These are phyloP conservation scores for Trichocomaceae sp. DNA, from an alignment of 2,329 filamentous ascomycete species.

Conservation along the genomic window DNA sequence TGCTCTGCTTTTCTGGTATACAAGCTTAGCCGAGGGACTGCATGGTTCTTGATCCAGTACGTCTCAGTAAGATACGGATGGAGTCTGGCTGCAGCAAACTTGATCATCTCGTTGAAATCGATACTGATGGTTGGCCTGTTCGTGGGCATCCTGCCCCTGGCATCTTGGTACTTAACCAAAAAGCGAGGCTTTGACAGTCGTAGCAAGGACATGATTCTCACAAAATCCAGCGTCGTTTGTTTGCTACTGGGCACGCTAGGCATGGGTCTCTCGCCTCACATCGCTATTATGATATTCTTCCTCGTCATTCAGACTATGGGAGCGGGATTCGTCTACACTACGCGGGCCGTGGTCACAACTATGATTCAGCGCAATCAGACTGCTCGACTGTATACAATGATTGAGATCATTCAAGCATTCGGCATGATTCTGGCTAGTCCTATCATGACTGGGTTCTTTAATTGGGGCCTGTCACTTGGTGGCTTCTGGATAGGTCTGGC, in stretches of 20 bases:
- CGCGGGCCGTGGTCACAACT: slow-evolving; percentile 43
- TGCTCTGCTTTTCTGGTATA: slow-evolving; percentile 44
- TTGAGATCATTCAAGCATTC: slow-evolving; percentile 44
- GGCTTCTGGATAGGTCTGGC: slow-evolving; percentile 45
- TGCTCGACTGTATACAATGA: slow-evolving; percentile 44
- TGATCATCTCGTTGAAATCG: slow-evolving; percentile 43
- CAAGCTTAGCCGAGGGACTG: slow-evolving; percentile 42
- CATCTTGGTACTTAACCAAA: slow-evolving; percentile 34
- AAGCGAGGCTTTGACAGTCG: slow-evolving; percentile 31
- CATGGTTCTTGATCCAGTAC: slow-evolving; percentile 46
- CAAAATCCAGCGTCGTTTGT: slow-evolving; percentile 40
- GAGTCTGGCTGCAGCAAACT: slow-evolving; percentile 39
- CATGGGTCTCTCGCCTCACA: slow-evolving; percentile 41
- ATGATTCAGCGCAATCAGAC: slow-evolving; percentile 44
- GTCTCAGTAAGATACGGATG: slow-evolving; percentile 47
- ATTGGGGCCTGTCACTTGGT: slow-evolving; percentile 42
- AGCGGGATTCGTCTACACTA: slow-evolving; percentile 42
- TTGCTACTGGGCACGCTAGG: slow-evolving; percentile 41
- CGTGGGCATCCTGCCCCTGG: slow-evolving; percentile 39
- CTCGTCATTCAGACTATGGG: slow-evolving; percentile 45
- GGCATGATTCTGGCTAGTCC: slow-evolving; percentile 44
- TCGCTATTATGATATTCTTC: slow-evolving; percentile 38
- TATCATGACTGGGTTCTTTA: slow-evolving; percentile 41
- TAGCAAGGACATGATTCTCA: slow-evolving; percentile 42
- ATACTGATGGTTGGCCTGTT: slow-evolving; percentile 44